Conservation (phyloP, 192 early-diverging fungal genomes). For the Podila epigama region DNA sequence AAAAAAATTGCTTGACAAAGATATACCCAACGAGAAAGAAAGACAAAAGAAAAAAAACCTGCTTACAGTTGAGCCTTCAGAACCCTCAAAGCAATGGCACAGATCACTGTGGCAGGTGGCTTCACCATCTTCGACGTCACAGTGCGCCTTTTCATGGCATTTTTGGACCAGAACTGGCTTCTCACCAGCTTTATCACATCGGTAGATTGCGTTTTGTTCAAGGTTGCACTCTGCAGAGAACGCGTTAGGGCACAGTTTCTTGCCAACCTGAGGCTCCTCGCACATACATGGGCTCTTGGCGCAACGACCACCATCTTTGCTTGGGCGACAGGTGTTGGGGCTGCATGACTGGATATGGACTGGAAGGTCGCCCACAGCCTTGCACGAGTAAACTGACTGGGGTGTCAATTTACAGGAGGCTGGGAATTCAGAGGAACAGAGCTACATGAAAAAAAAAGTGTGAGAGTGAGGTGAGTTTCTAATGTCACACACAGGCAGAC, state of each 20-base stretch:
- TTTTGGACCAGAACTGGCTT: neutral
- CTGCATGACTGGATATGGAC: neutral
- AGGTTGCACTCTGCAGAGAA: conserved; percentile 1
- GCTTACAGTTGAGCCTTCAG: neutral
- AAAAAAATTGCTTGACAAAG: neutral
- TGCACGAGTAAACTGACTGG: neutral
- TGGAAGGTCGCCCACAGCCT: neutral
- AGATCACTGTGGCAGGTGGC: neutral
- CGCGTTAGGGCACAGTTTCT: neutral
- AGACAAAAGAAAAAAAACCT: neutral
- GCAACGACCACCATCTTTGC: neutral
- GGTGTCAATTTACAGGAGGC: neutral
- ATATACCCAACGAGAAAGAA: neutral
- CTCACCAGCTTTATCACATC: neutral
- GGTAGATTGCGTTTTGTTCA: neutral
- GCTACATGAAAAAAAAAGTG: neutral
- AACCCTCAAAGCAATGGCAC: neutral
- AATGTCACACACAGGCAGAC: too few relatives aligned
- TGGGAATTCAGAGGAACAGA: neutral
- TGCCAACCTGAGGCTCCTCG: neutral
- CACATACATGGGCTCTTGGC: conserved; percentile 3
- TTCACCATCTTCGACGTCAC: neutral
- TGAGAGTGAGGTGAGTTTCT: too few relatives aligned
- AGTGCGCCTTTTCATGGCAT: neutral
- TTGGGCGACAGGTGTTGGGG: neutral